Conservation (phyloP, 140 eudicot genomes). For the Oenanthe javanica region DNA sequence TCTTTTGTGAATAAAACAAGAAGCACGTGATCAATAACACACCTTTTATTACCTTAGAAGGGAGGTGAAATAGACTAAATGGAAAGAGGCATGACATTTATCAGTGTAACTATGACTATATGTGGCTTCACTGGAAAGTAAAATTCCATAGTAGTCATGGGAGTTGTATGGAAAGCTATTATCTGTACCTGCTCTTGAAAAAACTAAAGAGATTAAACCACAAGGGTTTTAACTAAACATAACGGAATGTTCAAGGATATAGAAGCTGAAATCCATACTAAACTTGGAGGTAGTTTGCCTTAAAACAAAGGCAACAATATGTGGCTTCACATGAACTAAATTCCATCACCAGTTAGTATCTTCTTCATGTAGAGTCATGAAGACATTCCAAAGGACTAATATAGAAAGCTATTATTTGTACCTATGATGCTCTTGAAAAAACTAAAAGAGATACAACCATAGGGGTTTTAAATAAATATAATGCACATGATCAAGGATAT, state of each 20-base stretch:
- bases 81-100: conserved; percentile 21
- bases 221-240: background rate
- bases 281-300: background rate
- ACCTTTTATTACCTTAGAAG: background rate
- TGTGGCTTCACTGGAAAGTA: conserved; percentile 41
- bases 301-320: conserved; percentile 20
- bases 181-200: background rate
- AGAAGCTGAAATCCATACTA: background rate
- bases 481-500: background rate
- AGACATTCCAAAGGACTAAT: background rate
- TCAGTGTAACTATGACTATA: conserved; percentile 85
- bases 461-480: background rate
- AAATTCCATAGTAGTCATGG: conserved; percentile 59
- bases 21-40: background rate
- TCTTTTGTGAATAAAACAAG: background rate
- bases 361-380: conserved; percentile 55
- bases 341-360: conserved; percentile 32
- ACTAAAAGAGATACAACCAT: background rate
- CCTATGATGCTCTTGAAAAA: background rate
- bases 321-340: conserved; percentile 54
- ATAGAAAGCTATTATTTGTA: background rate
- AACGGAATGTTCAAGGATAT: background rate
- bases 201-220: background rate
- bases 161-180: too few relatives aligned
- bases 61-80: background rate